Conservation (phyloP, 495 filamentous ascomycete genomes). For the Neurospora terricola region DNA sequence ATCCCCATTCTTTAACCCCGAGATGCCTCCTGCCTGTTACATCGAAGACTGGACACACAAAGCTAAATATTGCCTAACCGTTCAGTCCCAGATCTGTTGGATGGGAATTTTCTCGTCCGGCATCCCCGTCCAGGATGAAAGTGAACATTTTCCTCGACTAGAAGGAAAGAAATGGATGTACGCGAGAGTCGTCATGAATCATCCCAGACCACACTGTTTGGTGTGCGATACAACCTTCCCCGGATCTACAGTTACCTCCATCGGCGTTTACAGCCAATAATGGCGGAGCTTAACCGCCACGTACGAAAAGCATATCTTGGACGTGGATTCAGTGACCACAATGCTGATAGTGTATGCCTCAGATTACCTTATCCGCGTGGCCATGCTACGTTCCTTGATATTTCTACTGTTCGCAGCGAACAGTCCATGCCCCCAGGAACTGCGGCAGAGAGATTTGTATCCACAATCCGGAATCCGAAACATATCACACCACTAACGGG, state of each 20-base stretch:
- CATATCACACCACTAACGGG: neutral
- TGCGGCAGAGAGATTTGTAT: neutral
- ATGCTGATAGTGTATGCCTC: neutral
- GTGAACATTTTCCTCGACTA: neutral
- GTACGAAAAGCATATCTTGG: neutral
- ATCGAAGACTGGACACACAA: neutral
- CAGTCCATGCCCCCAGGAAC: neutral
- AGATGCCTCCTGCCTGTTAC: neutral
- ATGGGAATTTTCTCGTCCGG: neutral
- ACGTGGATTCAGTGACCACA: neutral
- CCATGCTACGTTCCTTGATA: neutral
- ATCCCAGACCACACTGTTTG: neutral
- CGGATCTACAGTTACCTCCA: neutral
- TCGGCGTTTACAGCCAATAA: neutral
- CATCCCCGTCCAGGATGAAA: neutral
- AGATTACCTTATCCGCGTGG: neutral
- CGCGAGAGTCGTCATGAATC: neutral
- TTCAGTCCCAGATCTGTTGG: neutral
- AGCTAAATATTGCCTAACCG: neutral
- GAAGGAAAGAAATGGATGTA: neutral
- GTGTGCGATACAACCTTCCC: neutral
- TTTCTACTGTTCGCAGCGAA: neutral
- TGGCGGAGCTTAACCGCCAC: neutral
- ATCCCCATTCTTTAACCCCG: neutral
- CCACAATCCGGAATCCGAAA: neutral